Percentiles rank a stretch among this genome's conserved stretches.
Conservation (phyloP, 306 rosid species). For the Quercus mongolica region DNA sequence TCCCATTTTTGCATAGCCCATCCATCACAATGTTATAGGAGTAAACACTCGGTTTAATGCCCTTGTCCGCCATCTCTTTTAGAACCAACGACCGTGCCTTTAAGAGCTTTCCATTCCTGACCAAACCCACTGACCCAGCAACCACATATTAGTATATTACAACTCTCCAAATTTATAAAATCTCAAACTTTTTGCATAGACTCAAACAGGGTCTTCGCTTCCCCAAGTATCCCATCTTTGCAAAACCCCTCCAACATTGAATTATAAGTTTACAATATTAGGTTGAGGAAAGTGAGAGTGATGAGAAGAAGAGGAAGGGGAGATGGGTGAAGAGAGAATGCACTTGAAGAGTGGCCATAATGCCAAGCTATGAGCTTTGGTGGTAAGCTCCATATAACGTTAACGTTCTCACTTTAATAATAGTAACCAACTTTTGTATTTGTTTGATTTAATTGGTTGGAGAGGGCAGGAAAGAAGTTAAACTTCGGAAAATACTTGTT, state of each 20-base stretch:
- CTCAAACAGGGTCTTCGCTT: slow-evolving; percentile 63
- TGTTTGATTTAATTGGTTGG: too few relatives aligned
- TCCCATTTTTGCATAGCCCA: slow-evolving; percentile 65
- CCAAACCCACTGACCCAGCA: slow-evolving; percentile 70
- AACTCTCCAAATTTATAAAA: slow-evolving; percentile 50
- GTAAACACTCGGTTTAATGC: slow-evolving; percentile 56
- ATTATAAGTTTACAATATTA: slow-evolving; percentile 56
- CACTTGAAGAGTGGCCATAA: slow-evolving; percentile 47
- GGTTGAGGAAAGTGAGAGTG: slow-evolving; percentile 45
- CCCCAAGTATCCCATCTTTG: slow-evolving; percentile 66
- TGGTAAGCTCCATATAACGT: slow-evolving; percentile 32
- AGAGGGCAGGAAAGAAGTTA: too few relatives aligned
- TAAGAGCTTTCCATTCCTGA: slow-evolving; percentile 52
- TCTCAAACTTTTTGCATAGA: slow-evolving; percentile 45
- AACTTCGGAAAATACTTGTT: too few relatives aligned
- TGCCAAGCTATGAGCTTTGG: slow-evolving; percentile 69
- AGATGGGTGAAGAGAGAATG: slow-evolving; percentile 40
- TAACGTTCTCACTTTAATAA: too few relatives aligned
- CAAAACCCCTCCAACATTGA: slow-evolving; percentile 21
- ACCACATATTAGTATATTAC: slow-evolving; percentile 50
- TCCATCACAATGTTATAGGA: slow-evolving; percentile 73
- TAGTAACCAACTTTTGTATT: too few relatives aligned
- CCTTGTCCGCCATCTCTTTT: slow-evolving; percentile 60
- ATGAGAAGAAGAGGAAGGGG: not conserved
- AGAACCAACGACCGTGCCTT: slow-evolving; percentile 58